Evolutionary conservation across 1,284 basidiomycete genomes (phyloP), one percentile per base, ranked within the genome.

Genomic region (Ceratobasidium papillatum): DNA sequence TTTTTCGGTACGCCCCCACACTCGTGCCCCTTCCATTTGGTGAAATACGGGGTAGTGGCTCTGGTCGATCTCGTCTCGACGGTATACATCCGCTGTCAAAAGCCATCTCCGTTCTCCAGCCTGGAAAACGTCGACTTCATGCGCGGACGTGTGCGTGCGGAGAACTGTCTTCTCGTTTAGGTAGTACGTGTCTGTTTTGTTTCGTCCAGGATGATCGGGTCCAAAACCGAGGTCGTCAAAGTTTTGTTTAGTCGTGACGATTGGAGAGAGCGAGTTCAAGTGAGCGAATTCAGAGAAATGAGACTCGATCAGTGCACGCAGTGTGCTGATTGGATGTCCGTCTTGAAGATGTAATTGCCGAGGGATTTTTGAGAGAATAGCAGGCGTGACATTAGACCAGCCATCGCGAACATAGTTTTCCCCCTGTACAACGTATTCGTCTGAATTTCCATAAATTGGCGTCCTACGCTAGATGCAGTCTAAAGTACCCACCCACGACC

Each of bases 31-130:
- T 82, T 99, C 98, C 85, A 98, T 95, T 84, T 99, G 98, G 83
- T 99, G 98, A 82, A 99, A 99, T 56, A 98, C 93, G 22, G 98
- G 98, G 82, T 99, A 99, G 82, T 99, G 98, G 11, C 92, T 94
- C 25, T 90, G 88, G 84, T 99, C 98, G 78, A 99, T 99, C 84
- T 99, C 98, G 87, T 99, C 98, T 78, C 98, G 90, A 54, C 98
- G 86, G 83, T 99, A 99, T 59, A 99, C 98, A 84, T 99, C 98
- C n/a, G 98, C 96, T 0, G 96, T 94, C 63, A 99, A 86, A 41
- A 99, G 86, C 94, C 96, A 99, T 69, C 87, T 86, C 45, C 92
- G 89, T 78, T 92, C 85, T 3, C 94, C 94, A 45, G 85, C 83
- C 52, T 87, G 83, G 82, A 98, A 99, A 5, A 92, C 90, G 77